Base-by-base conservation (phyloP, 495 filamentous ascomycete species). In the Letharia columbiana region DNA sequence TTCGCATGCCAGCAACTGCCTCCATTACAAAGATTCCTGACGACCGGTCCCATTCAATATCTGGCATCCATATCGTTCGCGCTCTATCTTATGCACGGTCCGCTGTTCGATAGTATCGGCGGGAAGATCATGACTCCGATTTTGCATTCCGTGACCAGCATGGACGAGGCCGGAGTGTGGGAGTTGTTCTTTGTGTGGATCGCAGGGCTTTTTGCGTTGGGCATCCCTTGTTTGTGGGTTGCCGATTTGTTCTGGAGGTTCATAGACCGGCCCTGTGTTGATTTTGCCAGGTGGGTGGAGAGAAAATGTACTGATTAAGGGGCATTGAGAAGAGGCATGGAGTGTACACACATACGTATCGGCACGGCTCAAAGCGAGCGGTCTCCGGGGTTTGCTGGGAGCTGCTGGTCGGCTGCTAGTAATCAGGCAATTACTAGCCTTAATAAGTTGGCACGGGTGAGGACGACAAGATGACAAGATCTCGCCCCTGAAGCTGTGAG, bases 61-160 rank as follows among this genome's bases (percentile, higher is more conserved):
- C 18, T 57, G 54, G 54, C 54, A 6, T 57, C 54, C 4, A 39
- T 57, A 2, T 57, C 54, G 1, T 57, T 57, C 33, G 54, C 54
- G 54, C 54, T 57, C 11, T 57, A 57, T n/a, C 54, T 57, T n/a
- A 20, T 57, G 54, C 54, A 57, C 12, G 54, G 54, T 1, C 54
- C 54, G 17, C 31, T 57, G 33, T 57, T 57, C 54, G 54, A 57
- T 10, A 37, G 54, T 4, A 20, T 37, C 33, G 54, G 54, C 3
- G 8, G 5, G 40, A 58, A 33, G 33, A 57, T 57, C 54, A 57
- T 57, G 54, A 20, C 1, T 8, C 54, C 54, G 31, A 57, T 57
- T 20, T 11, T 37, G 33, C 54, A 20, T 11, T 57, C 54, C 4
- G 54, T 57, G 33, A 37, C 31, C 15, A 17, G 18, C 15, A 18